These are phyloP conservation scores for Lactuca saligna DNA, from an alignment of 129 eudicot genomes.

Conservation along the genomic window DNA sequence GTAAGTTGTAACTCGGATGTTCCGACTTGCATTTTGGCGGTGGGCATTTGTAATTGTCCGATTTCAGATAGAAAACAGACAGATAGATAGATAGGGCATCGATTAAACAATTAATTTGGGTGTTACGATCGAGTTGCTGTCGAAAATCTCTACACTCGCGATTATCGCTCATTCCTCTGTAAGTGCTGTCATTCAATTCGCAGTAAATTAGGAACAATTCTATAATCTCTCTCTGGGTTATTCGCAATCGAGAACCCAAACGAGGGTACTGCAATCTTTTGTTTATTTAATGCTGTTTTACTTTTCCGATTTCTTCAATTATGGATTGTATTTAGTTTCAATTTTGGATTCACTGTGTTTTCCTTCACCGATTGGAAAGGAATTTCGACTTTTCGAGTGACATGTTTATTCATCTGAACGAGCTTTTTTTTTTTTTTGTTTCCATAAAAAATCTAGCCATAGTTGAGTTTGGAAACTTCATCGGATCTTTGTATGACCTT, in stretches of 20 bases:
- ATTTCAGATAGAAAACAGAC: conserved; percentile 6
- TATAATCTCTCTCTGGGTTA: not conserved
- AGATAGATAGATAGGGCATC: not conserved
- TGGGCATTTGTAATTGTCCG: conserved; percentile 4
- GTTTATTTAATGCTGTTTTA: not conserved
- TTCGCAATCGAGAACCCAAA: not conserved
- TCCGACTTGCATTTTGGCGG: conserved; percentile 21
- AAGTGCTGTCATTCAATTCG: conserved; percentile 18
- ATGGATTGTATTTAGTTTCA: not conserved
- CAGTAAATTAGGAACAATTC: conserved; percentile 10
- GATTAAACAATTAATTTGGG: not conserved
- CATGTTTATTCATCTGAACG: not conserved
- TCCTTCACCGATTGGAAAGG: not conserved
- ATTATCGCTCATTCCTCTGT: conserved; percentile 12
- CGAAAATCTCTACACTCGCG: not conserved
- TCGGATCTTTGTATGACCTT: not conserved
- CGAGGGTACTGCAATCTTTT: not conserved
- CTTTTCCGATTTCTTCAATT: conserved; percentile 7
- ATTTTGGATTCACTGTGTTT: conserved; percentile 4
- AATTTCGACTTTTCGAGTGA: not conserved
- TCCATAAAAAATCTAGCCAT: not conserved
- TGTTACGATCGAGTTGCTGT: conserved; percentile 13
- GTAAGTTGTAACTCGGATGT: not conserved
- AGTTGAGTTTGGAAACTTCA: not conserved
- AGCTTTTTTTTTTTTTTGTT: not conserved